Evolutionary conservation across 1,284 basidiomycete genomes (phyloP), one percentile per base, ranked within the genome.

Genomic region (Apiotrichum mycotoxinovorans): DNA sequence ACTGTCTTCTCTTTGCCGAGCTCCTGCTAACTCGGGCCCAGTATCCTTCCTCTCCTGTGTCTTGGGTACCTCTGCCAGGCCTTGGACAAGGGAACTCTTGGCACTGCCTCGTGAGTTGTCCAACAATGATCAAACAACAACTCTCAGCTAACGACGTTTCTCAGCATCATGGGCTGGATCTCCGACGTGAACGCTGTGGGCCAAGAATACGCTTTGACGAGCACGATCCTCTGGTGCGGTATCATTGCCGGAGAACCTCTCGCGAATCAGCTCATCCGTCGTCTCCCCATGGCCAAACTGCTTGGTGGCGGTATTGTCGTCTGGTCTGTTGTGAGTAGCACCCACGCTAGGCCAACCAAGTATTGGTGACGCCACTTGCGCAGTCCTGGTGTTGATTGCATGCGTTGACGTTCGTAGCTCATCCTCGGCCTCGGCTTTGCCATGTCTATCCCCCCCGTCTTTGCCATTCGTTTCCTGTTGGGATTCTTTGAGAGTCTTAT

Each of bases 21-120:
- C n/a, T n/a, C n/a, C n/a, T n/a, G n/a, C n/a, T n/a, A n/a, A n/a
- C n/a, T n/a, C n/a, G n/a, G n/a, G n/a, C n/a, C n/a, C 35, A 34
- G 62, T n/a, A 55, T 71, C 20, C 54, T 71, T 11, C 69, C 69
- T 9, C 45, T 70, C 11, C 57, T 71, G 27, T 70, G 68, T 53
- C 33, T 71, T 18, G 66, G 57, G 1, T 71, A 70, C 56, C 47
- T 71, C 33, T 63, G 58, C n/a, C 69, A 71, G 52, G 61, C 66
- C 0, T 55, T 68, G 17, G 67, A 70, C 55, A 68, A 67, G 52
- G 40, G 27, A 17, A 52, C 51, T 2, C 14, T 44, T 26, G n/a
- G 26, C 5, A 15, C 42, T 17, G 18, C 40, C 15, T 33, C 41
- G 52, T n/a, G n/a, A n/a, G n/a, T n/a, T n/a, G n/a, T n/a, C n/a